These are phyloP conservation scores for Bryum argenteum DNA, from an alignment of 225 moss, liverwort and hornwort genomes.

Conservation along the genomic window DNA sequence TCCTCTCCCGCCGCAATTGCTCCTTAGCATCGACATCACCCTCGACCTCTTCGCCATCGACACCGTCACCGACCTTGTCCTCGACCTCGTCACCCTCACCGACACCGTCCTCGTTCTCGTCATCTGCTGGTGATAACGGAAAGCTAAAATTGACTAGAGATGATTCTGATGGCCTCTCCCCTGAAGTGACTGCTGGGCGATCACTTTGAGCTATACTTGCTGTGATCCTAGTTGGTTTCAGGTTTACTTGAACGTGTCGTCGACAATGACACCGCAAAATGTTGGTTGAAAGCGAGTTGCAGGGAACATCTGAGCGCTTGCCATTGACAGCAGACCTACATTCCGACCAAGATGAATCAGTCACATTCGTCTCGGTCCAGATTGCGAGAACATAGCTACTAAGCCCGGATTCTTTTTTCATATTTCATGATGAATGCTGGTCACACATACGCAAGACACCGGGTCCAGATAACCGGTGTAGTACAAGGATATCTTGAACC, in stretches of 20 bases:
- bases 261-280: constrained; percentile 21
- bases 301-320: constrained; percentile 16
- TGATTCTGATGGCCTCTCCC: constrained; percentile 32
- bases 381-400: not conserved
- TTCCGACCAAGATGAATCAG: constrained; percentile 1
- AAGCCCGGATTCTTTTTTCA: too few species aligned
- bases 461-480: not conserved
- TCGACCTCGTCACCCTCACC: constrained; percentile 48
- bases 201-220: constrained; percentile 41
- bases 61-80: not conserved
- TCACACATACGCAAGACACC: not conserved
- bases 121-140: constrained; percentile 11
- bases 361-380: not conserved
- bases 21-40: constrained; percentile 44
- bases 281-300: not conserved
- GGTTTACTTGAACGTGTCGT: constrained; percentile 13
- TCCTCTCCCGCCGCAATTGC: constrained; percentile 65
- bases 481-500: too few species aligned
- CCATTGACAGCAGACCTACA: constrained; percentile 36
- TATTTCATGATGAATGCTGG: too few species aligned
- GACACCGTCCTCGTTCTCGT: constrained; percentile 21
- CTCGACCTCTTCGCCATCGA: constrained; percentile 2
- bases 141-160: constrained; percentile 28
- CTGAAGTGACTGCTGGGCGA: constrained; percentile 31
- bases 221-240: constrained; percentile 22